Evolutionary conservation across 2,329 filamentous ascomycete species (phyloP).

Genomic region (Lachnellula suecica): DNA sequence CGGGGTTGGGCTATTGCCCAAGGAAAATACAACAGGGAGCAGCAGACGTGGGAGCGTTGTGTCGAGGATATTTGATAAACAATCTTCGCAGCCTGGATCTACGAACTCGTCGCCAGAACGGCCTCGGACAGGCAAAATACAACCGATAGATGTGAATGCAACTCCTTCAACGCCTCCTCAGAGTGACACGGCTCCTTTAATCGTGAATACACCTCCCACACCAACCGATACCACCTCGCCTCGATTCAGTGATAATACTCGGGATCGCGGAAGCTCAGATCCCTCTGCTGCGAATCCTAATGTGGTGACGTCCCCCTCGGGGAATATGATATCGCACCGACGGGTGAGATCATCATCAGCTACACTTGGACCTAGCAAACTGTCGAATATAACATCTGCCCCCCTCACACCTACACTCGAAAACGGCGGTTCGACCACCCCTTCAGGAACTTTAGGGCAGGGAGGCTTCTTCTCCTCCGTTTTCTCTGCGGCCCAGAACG

Average conservation of each 20-base stretch:
- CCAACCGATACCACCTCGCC: conserved; percentile 47
- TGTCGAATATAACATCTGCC: conserved; percentile 72
- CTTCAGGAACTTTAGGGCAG: conserved; percentile 54
- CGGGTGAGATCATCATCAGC: conserved; percentile 56
- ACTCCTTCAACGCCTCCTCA: conserved; percentile 30
- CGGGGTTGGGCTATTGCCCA: conserved; percentile 10
- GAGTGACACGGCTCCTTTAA: conserved; percentile 44
- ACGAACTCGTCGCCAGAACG: conserved; percentile 27
- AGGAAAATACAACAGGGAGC: conserved; percentile 20
- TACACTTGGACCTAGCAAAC: conserved; percentile 68
- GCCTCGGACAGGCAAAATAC: conserved; percentile 25
- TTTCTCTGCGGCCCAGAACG: conserved; percentile 89
- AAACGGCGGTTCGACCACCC: conserved; percentile 49
- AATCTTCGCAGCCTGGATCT: conserved; percentile 18
- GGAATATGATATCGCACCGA: conserved; percentile 74
- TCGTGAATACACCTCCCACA: conserved; percentile 67
- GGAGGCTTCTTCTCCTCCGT: conserved; percentile 91
- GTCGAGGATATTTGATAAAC: conserved; percentile 31
- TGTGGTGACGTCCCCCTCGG: conserved; percentile 62
- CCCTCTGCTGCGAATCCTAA: conserved; percentile 36
- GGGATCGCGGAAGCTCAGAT: conserved; percentile 28
- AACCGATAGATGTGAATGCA: conserved; percentile 27
- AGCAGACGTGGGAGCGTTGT: conserved; percentile 29
- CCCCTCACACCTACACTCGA: conserved; percentile 79
- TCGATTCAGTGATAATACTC: conserved; percentile 21